Conservation (phyloP, 2,329 filamentous ascomycete genomes). For the Chrysoporthe deuterocubensis region DNA sequence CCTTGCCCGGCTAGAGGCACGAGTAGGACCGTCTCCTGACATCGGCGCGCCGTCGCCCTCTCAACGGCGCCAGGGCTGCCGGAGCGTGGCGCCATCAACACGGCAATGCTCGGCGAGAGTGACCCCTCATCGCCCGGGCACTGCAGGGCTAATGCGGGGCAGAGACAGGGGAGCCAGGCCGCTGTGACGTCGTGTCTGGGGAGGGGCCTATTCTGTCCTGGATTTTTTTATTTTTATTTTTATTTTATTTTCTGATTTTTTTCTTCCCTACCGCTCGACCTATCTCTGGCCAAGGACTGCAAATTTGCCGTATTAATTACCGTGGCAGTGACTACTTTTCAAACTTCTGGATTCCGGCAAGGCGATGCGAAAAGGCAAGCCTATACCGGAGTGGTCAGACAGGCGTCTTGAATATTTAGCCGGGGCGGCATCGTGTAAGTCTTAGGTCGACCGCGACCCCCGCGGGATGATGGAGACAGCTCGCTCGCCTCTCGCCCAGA, state of each 20-base stretch:
- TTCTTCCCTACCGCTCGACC: not conserved
- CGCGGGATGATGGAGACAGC: slow-evolving; percentile 25
- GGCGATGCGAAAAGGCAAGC: too few relatives aligned
- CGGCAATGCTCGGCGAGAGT: slow-evolving; percentile 25
- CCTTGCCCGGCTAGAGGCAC: not conserved
- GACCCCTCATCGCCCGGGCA: slow-evolving; percentile 9
- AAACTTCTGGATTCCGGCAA: too few relatives aligned
- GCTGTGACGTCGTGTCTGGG: not conserved
- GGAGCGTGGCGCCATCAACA: not conserved
- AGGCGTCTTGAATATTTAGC: too few relatives aligned
- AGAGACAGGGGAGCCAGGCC: not conserved
- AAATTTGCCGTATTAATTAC: too few relatives aligned
- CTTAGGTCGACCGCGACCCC: slow-evolving; percentile 12
- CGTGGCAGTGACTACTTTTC: too few relatives aligned
- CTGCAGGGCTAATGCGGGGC: not conserved
- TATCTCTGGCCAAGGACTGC: not conserved
- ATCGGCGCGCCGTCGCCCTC: too few relatives aligned
- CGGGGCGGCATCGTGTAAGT: slow-evolving; percentile 11
- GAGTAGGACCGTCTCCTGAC: not conserved
- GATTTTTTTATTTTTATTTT: not conserved
- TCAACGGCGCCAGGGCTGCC: not conserved
- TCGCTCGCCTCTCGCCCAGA: too few relatives aligned
- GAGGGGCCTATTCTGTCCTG: not conserved
- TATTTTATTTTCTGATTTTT: not conserved
- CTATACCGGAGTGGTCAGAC: too few relatives aligned